A percentile compares a stretch with the other conserved stretches of the same genome.
Conservation (phyloP, 805 yeast species). For the Saccharomyces eubayanus region DNA sequence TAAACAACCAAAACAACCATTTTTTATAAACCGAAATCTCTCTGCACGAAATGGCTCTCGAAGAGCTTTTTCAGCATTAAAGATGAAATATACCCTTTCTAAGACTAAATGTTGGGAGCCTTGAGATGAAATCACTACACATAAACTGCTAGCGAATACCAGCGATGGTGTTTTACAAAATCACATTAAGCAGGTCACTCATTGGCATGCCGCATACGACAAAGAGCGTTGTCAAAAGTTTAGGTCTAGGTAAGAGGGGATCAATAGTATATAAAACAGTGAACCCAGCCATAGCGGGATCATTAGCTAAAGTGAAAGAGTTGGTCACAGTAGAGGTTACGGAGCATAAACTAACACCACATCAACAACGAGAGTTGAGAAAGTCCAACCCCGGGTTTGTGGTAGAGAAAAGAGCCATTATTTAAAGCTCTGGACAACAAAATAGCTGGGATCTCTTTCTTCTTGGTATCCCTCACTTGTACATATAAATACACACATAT, state of each 20-base stretch:
- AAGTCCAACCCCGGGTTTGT: slow-evolving; percentile 59
- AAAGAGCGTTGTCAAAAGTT: slow-evolving; percentile 54
- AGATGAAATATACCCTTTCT: background rate
- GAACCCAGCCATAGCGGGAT: slow-evolving; percentile 76
- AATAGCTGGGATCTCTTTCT: slow-evolving; percentile 6
- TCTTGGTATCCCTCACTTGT: slow-evolving; percentile 2
- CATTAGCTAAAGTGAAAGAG: slow-evolving; percentile 75
- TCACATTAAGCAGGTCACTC: slow-evolving; percentile 71
- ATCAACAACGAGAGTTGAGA: slow-evolving; percentile 47
- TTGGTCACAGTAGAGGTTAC: slow-evolving; percentile 73
- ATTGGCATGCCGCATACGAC: slow-evolving; percentile 73
- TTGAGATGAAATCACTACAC: too few relatives aligned
- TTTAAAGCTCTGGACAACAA: background rate
- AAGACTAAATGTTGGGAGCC: background rate
- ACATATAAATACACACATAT: background rate
- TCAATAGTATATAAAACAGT: slow-evolving; percentile 65
- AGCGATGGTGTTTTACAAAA: slow-evolving; percentile 44
- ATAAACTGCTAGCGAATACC: background rate
- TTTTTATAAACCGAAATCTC: background rate
- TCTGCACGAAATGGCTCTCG: background rate
- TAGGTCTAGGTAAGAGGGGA: slow-evolving; percentile 73
- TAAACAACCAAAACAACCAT: background rate
- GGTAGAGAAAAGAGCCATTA: slow-evolving; percentile 33
- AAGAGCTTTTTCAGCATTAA: background rate
- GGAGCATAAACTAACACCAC: slow-evolving; percentile 41